Base-by-base conservation (phyloP, 768 basidiomycete species). In the Agaricus sinodeliciosus region DNA sequence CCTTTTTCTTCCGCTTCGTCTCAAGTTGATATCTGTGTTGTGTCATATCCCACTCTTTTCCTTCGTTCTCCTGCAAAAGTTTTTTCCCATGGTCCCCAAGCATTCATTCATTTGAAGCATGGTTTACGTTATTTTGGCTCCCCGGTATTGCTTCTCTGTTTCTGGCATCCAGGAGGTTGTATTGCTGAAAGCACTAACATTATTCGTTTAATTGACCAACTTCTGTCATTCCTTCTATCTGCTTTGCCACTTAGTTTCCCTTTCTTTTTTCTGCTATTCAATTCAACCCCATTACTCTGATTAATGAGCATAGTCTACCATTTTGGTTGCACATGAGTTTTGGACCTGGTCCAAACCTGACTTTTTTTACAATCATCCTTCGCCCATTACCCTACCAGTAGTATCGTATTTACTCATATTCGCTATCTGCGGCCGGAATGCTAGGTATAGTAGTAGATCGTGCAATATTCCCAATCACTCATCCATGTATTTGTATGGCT, bases 401-500 rank as follows among this genome's bases (percentile, higher is more conserved):
- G 52, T 74, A 73, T 57, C 58, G 55, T 76, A 75, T 70, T 71
- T 60, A 61, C 64, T 76, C 74, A 72, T 77, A 31, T 71, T 67
- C 70, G 67, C 65, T 66, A 67, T 66, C 67, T 61, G 61, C 63
- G 66, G 68, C 72, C 69, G 74, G 72, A 71, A 52, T 70, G 67
- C 65, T 71, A 73, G 72, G 68, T 71, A 72, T 72, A 70, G 65
- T 68, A 73, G 72, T 74, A 76, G 72, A 76, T 67, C 72, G 25
- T 54, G 68, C 69, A 69, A 69, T 69, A 63, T 27, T 22, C 18
- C 22, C 50, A 48, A 31, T 46, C 28, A 25, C 12, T 22, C 35
- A 36, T 37, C 18, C 28, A 48, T 79, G 77, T 80, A 78, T 79
- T 75, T 76, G 72, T 78, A 77, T 64, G 63, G 67, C 67, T 65